These are phyloP conservation scores for Melampsora americana DNA, from an alignment of 1,284 basidiomycete genomes.

Conservation along the genomic window DNA sequence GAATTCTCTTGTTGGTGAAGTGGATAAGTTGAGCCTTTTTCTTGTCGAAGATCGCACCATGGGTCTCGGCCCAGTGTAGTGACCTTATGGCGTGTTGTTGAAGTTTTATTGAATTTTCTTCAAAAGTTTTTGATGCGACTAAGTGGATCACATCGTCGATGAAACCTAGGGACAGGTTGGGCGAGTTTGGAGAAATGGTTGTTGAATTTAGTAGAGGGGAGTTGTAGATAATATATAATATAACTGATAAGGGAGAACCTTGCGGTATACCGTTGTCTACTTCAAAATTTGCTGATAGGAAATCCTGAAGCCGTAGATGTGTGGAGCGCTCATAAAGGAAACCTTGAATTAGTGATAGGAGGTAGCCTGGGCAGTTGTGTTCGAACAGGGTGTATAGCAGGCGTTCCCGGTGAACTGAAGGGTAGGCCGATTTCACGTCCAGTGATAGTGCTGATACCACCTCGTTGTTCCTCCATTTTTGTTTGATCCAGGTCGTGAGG, in stretches of 20 bases:
- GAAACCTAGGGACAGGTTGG: slow-evolving; percentile 3
- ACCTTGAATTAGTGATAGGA: neutral
- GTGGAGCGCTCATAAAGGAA: neutral
- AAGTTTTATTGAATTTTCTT: neutral
- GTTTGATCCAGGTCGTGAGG: neutral
- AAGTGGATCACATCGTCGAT: slow-evolving; percentile 20
- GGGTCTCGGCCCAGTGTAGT: neutral
- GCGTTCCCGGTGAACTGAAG: neutral
- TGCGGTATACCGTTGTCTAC: neutral
- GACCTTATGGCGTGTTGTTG: neutral
- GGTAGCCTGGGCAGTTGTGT: neutral
- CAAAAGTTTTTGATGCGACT: neutral
- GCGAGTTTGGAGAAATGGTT: neutral
- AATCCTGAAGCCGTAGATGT: neutral
- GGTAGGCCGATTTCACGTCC: slow-evolving; percentile 2
- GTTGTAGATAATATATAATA: slow-evolving; percentile 12
- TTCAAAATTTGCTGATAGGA: neutral
- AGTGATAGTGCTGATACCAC: neutral
- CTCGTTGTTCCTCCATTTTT: neutral
- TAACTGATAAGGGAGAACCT: slow-evolving; percentile 3
- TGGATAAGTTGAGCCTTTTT: slow-evolving; percentile 2
- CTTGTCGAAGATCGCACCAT: slow-evolving; percentile 25
- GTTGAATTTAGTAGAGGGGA: neutral
- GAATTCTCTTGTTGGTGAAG: neutral
- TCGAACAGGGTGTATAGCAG: neutral